Evolutionary conservation across 805 yeast species (phyloP).

Genomic region (fission yeast (Schizosaccharomyces pombe)): ASM294v3 CU329670.1:3160501-3161000

Average conservation of each 20-base stretch:
- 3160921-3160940: conserved; percentile 22
- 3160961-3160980: conserved; percentile 35
- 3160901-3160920: conserved; percentile 37
- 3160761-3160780: conserved; percentile 14
- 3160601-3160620: conserved; percentile 52
- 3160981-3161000: conserved; percentile 52
- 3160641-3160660: conserved; percentile 31
- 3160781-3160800: conserved; percentile 17
- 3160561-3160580: conserved; percentile 26
- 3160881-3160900: conserved; percentile 57
- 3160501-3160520: conserved; percentile 59
- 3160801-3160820: conserved; percentile 14
- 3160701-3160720: conserved; percentile 11
- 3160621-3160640: conserved; percentile 30
- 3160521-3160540: conserved; percentile 75
- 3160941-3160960: conserved; percentile 27
- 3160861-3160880: conserved; percentile 28
- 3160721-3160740: conserved; percentile 16
- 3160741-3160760: conserved; percentile 8
- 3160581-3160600: conserved; percentile 75
- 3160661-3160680: conserved; percentile 25
- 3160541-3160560: conserved; percentile 21
- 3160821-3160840: conserved; percentile 30
- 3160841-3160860: conserved; percentile 25
- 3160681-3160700: conserved; percentile 49